phyloP scores from a whole-genome alignment of 2,329 filamentous ascomycete species.

The Monilinia aucupariae region DNA sequence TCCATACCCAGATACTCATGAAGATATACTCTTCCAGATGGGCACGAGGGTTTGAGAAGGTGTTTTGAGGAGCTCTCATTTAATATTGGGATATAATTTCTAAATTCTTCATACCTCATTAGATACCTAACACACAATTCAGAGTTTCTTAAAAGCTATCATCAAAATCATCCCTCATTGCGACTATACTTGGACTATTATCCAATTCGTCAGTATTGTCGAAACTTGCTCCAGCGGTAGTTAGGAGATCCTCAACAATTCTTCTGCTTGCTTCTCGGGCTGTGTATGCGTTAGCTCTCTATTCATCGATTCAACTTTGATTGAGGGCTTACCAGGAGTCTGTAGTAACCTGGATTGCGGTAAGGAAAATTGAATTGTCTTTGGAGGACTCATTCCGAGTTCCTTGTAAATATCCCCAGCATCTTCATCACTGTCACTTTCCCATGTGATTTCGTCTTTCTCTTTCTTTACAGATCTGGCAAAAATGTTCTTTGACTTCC shows the following conservation, averaged over 20 bases:
- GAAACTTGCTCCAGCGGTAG: slow-evolving; percentile 69
- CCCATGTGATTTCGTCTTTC: slow-evolving; percentile 62
- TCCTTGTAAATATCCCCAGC: slow-evolving; percentile 52
- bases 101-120: slow-evolving; percentile 5
- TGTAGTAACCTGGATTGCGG: slow-evolving; percentile 72
- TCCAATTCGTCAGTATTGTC: slow-evolving; percentile 47
- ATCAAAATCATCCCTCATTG: slow-evolving; percentile 57
- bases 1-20: background rate
- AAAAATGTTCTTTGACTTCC: slow-evolving; percentile 48
- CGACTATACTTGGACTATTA: slow-evolving; percentile 60
- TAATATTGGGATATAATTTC: background rate
- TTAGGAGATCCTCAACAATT: slow-evolving; percentile 74
- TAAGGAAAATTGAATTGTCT: slow-evolving; percentile 82
- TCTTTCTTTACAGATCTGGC: slow-evolving; percentile 30
- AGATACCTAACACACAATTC: slow-evolving; percentile 17
- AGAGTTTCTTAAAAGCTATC: slow-evolving; percentile 50
- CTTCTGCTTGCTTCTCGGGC: slow-evolving; percentile 74
- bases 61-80: background rate
- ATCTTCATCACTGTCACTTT: slow-evolving; percentile 59
- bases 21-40: background rate
- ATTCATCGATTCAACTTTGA: background rate
- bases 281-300: slow-evolving; percentile 31
- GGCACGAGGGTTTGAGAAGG: background rate
- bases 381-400: slow-evolving; percentile 78
- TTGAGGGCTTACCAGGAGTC: slow-evolving; percentile 62